Percentiles rank a stretch among this genome's conserved stretches.
These are phyloP conservation scores for Alisma plantagoaquatica DNA, from an alignment of 106 monocot genomes.

Conservation along the genomic window DNA sequence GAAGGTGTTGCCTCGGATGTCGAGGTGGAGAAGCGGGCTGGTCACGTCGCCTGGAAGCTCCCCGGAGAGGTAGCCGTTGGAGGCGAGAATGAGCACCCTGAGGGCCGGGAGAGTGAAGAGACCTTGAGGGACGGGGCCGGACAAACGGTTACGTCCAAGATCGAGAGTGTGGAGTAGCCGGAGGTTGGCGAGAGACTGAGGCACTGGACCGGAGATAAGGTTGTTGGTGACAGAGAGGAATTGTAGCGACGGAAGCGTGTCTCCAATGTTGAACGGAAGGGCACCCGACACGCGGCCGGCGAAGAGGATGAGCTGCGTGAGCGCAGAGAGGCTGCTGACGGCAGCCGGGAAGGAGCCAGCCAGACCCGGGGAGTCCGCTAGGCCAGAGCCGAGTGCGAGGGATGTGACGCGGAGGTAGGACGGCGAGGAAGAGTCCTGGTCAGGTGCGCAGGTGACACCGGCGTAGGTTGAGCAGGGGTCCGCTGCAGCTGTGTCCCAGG, in stretches of 20 bases:
- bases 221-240: conserved; percentile 60
- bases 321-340: conserved; percentile 42
- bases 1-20: conserved; percentile 33
- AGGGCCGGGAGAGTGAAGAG: background rate
- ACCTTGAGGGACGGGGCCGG: conserved; percentile 7
- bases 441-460: conserved; percentile 11
- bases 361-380: conserved; percentile 51
- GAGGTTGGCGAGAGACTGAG: background rate
- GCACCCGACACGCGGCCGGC: conserved; percentile 61
- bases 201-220: conserved; percentile 18
- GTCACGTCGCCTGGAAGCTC: conserved; percentile 28
- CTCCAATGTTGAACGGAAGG: conserved; percentile 26
- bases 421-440: too few relatives aligned
- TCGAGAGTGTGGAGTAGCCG: conserved; percentile 8
- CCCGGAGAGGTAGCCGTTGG: conserved; percentile 19
- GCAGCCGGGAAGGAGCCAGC: conserved; percentile 31
- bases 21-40: conserved; percentile 18
- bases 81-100: conserved; percentile 5
- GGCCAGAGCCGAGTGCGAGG: conserved; percentile 40
- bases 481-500: conserved; percentile 77
- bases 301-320: conserved; percentile 57
- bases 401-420: conserved; percentile 37
- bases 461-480: conserved; percentile 54
- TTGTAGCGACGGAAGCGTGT: conserved; percentile 25
- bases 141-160: conserved; percentile 27